phyloP scores from a whole-genome alignment of 768 basidiomycete species.

The Strobilomyces confusus region DNA sequence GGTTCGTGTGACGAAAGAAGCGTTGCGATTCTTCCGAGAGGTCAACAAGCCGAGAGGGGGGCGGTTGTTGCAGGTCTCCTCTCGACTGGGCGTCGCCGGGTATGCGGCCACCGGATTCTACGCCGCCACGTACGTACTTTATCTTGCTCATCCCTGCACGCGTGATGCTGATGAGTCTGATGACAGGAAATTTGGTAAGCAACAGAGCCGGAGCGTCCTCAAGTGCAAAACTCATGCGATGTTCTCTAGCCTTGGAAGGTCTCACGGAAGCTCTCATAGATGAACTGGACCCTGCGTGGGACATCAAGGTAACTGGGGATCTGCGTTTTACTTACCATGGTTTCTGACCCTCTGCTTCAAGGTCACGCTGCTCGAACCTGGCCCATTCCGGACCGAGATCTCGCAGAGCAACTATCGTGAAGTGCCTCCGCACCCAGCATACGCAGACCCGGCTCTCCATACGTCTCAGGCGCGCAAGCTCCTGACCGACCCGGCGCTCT shows the following conservation, averaged over 20 bases:
- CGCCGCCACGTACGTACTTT: conserved; percentile 22
- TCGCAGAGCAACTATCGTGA: not conserved
- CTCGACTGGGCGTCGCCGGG: conserved; percentile 29
- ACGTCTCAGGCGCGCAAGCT: conserved; percentile 3
- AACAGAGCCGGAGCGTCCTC: no score
- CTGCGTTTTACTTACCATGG: not conserved
- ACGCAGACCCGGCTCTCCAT: conserved; percentile 6
- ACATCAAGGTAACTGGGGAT: conserved; percentile 13
- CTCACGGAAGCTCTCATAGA: not conserved
- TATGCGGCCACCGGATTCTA: conserved; percentile 17
- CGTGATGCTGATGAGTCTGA: not conserved
- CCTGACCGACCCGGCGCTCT: not conserved
- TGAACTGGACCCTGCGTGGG: conserved; percentile 16
- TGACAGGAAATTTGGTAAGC: conserved; percentile 18
- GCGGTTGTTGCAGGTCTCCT: conserved; percentile 37
- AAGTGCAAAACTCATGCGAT: not conserved
- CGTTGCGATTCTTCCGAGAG: conserved; percentile 35
- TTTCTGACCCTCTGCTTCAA: not conserved
- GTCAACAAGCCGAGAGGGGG: conserved; percentile 38
- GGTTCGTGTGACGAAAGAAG: conserved; percentile 25
- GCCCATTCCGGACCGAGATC: conserved; percentile 16
- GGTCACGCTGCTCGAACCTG: conserved; percentile 18
- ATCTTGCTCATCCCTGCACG: not conserved
- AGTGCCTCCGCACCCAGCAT: conserved; percentile 18
- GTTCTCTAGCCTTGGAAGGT: conserved; percentile 3